Percentiles rank a stretch among this genome's conserved stretches.
phyloP scores from a whole-genome alignment of 192 early-diverging fungal genomes.

The Podochytrium sp. region DNA sequence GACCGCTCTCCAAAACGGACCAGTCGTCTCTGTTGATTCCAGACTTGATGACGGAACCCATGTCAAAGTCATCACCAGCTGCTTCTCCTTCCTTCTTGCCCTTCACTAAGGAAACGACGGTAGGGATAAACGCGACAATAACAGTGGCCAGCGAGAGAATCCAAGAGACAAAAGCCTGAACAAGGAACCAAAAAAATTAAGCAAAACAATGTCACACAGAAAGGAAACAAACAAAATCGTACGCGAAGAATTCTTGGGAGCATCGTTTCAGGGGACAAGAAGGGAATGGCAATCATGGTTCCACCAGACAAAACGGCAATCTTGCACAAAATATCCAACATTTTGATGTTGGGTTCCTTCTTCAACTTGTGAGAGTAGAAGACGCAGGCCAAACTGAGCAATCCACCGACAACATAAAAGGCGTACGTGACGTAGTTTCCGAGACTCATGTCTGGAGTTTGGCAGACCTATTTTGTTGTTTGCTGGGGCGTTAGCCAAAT shows the following conservation, averaged over 20 bases:
- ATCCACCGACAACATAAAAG: constrained; percentile 10
- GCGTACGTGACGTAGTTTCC: constrained; percentile 16
- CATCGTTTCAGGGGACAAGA: constrained; percentile 13
- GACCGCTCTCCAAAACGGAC: constrained; percentile 11
- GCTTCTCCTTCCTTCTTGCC: background rate
- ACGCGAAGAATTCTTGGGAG: constrained; percentile 5
- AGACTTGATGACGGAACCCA: constrained; percentile 14
- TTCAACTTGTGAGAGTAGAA: constrained; percentile 5
- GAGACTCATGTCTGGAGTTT: background rate
- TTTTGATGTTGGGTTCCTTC: constrained; percentile 3
- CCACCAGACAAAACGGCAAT: constrained; percentile 15
- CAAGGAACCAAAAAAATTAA: background rate
- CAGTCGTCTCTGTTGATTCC: constrained; percentile 11
- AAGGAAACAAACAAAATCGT: background rate
- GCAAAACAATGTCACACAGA: background rate
- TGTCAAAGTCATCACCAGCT: constrained; percentile 2
- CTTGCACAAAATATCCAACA: constrained; percentile 17
- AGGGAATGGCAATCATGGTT: constrained; percentile 15
- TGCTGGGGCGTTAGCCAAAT: background rate
- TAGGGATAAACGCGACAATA: background rate
- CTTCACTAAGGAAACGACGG: background rate
- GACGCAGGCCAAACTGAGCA: constrained; percentile 8
- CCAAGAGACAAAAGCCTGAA: constrained; percentile 15
- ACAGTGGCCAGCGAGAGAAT: constrained; percentile 6
- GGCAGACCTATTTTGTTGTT: background rate